Evolutionary conservation across 306 rosid genomes (phyloP), one percentile per base, ranked within the genome.

Genomic region (Cucurbita pepo): DNA sequence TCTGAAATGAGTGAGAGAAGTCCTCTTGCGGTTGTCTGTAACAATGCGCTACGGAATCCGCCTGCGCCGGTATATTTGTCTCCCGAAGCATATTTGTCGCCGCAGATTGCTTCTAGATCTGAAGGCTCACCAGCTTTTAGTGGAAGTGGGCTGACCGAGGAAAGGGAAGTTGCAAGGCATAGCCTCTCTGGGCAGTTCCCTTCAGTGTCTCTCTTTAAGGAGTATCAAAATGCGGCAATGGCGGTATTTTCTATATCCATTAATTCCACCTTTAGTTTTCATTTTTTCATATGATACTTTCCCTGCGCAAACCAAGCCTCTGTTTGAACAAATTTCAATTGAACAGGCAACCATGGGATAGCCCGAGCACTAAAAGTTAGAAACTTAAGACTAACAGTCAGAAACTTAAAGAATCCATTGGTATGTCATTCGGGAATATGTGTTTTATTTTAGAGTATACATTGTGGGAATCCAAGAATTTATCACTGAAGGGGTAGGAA

Each of bases 181-280:
- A 37, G 93, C 82, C 84, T 90, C 79, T 77, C 84, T 30, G 98
- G 96, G 53, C 84, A 58, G 78, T 90, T 92, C 65, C 97, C 98
- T 75, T 81, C 98, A 0, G 93, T 90, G 80, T 85, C 98, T 16
- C 79, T 90, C 82, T 93, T 93, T 55, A 93, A 88, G 88, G 98
- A 90, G 75, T 93, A 86, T 72, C 98, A 90, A 75, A 87, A 83
- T 84, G 83, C 95, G 60, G 97, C 97, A n/a, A 90, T 90, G 96
- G 95, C 89, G 88, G 97, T 92, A 83, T 34, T 80, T 25, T 8
- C 15, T 50, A 64, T 13, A 1, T 25, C 60, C 30, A 7, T 58
- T 19, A n/a, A 19, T 30, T 70, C 9, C 21, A 56, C 55, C 15
- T 43, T 30, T 62, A 14, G 60, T 36, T 62, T 63, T 16, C 51